Evolutionary conservation across 208 protist genomes (phyloP), one percentile per base, ranked within the genome.

Genomic region (Entamoeba dispar): DNA sequence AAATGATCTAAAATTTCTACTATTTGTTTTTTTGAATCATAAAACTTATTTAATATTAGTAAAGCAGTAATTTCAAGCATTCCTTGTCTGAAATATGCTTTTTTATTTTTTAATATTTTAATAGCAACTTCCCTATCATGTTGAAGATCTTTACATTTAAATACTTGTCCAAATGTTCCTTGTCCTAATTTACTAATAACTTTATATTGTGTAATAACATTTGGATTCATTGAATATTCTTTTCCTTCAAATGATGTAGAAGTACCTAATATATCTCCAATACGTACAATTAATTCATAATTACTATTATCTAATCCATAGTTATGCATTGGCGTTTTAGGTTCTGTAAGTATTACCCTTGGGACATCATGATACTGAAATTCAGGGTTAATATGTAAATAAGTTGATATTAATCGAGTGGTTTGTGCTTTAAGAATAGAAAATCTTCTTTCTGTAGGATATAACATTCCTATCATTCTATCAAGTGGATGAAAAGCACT

Each of bases 121-220:
- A 95, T 27, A 4, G 95, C 95, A 31, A 93, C 57, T 6, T 51
- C 49, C 34, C 22, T 43, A 10, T 94, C 31, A 55, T 7, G 34
- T 27, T 92, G 57, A 38, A 95, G 49, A 86, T 95, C 95, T 6
- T 51, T 52, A 34, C 31, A 92, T 50, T 97, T 97, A 12, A 96
- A 92, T 22, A 98, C 97, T 73, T 98, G 97, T 57, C 97, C 97
- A 93, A 98, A 98, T 0, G 96, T 97, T 22, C 97, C 97, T 57
- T 96, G 96, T 34, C 97, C 97, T 27, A 90, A 38, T 90, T 38
- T 38, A 43, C 22, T 14, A 7, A 90, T 14, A 14, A 90, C 69
- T 38, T 38, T 17, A 90, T 38, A 90, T 17, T 38, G 55, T 27
- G 55, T 27, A 69, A 69, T 22, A 69, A 22, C 22, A 14, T 22